phyloP scores from a whole-genome alignment of 768 basidiomycete genomes.

The Pleurotus salmoneostramineus region DNA sequence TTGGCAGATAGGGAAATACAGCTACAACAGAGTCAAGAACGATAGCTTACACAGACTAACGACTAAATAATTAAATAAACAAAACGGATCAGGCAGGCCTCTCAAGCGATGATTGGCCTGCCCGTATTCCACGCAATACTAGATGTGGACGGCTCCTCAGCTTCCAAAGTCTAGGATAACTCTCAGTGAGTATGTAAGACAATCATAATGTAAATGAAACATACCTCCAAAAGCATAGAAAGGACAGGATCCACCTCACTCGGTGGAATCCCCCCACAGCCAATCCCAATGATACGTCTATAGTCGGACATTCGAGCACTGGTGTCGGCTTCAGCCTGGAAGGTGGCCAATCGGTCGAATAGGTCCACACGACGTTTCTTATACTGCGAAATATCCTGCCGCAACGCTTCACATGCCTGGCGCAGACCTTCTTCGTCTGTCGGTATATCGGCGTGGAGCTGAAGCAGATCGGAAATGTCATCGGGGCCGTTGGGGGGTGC shows the following conservation, averaged over 20 bases:
- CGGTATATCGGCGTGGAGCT: constrained; percentile 54
- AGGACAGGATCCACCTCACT: constrained; percentile 88
- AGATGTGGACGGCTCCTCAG: constrained; percentile 72
- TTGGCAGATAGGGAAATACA: background rate
- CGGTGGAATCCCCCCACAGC: constrained; percentile 82
- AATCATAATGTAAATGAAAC: constrained; percentile 14
- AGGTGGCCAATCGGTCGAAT: constrained; percentile 73
- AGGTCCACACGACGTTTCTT: constrained; percentile 64
- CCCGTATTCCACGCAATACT: constrained; percentile 43
- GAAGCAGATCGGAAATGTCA: constrained; percentile 62
- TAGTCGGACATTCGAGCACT: constrained; percentile 88
- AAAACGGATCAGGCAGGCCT: background rate
- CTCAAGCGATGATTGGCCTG: constrained; percentile 26
- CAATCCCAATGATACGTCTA: constrained; percentile 81
- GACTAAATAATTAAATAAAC: constrained; percentile 10
- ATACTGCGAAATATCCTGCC: constrained; percentile 62
- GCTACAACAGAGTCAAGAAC: constrained; percentile 6
- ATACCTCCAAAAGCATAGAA: constrained; percentile 79
- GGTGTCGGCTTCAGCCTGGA: constrained; percentile 89
- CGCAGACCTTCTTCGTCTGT: constrained; percentile 50
- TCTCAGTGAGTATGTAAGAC: background rate
- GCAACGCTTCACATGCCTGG: constrained; percentile 53
- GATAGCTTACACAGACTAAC: constrained; percentile 1
- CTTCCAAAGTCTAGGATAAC: constrained; percentile 64
- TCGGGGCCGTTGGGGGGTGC: constrained; percentile 38